Conservation (phyloP, 352 stramenopile genomes). For the Phytophthora pini region DNA sequence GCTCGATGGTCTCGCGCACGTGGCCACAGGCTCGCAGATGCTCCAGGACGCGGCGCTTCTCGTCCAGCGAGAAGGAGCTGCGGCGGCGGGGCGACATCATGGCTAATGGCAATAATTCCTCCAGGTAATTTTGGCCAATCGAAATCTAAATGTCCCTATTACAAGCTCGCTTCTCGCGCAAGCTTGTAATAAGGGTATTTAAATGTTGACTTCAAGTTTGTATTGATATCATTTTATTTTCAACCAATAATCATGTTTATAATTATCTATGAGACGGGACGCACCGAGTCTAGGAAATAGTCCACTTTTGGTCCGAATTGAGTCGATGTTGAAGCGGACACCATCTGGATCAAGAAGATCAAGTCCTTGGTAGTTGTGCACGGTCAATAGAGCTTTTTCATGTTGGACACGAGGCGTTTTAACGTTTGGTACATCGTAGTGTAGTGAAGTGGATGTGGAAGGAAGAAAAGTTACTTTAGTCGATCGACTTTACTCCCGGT, state of each 20-base stretch:
- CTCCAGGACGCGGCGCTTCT: slow-evolving; percentile 36
- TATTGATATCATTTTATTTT: too few species aligned
- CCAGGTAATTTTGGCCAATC: too few species aligned
- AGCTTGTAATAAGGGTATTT: too few species aligned
- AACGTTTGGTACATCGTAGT: slow-evolving; percentile 10
- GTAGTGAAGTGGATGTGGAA: slow-evolving; percentile 3
- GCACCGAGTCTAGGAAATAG: too few species aligned
- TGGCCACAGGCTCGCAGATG: slow-evolving; percentile 17
- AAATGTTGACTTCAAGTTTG: too few species aligned
- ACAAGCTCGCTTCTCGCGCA: too few species aligned
- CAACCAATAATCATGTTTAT: too few species aligned
- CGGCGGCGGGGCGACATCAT: neutral
- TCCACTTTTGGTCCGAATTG: too few species aligned
- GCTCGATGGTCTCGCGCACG: slow-evolving; percentile 26
- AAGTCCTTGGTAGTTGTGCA: neutral
- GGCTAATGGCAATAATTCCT: too few species aligned
- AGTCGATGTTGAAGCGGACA: slow-evolving; percentile 7
- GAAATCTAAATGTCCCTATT: too few species aligned
- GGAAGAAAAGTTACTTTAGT: too few species aligned
- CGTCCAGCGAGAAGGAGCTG: slow-evolving; percentile 31
- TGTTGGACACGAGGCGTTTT: slow-evolving; percentile 9
- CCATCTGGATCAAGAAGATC: neutral
- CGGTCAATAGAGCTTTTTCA: slow-evolving; percentile 3
- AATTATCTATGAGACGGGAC: too few species aligned
- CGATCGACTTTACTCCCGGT: slow-evolving; percentile 19